Percentiles rank a stretch among this genome's conserved stretches.
These are phyloP conservation scores for Ceraceosorus guamensis DNA, from an alignment of 1,284 basidiomycete genomes.

Conservation along the genomic window DNA sequence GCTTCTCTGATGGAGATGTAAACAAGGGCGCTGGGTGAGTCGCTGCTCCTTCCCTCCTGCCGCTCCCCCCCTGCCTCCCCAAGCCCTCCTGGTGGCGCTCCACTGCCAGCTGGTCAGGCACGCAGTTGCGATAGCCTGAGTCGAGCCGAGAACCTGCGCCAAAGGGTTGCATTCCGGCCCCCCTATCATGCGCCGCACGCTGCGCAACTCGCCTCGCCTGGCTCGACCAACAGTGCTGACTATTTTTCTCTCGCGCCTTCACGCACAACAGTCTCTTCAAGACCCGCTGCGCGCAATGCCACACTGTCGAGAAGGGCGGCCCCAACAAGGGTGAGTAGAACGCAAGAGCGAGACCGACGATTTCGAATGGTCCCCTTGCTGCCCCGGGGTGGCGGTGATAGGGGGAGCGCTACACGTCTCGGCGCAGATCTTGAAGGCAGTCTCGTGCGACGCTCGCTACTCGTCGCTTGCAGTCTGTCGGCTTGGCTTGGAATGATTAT, in stretches of 20 bases:
- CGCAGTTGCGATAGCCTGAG: too few relatives aligned
- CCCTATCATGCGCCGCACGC: too few relatives aligned
- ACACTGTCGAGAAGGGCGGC: constrained; percentile 77
- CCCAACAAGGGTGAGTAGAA: constrained; percentile 58
- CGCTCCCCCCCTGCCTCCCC: background rate
- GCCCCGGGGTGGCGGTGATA: background rate
- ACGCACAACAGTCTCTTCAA: constrained; percentile 41
- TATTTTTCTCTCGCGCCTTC: too few relatives aligned
- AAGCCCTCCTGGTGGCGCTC: background rate
- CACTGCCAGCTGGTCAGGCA: background rate
- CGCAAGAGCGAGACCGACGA: too few relatives aligned
- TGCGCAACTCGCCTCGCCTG: too few relatives aligned
- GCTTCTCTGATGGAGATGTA: constrained; percentile 34
- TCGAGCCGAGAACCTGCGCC: too few relatives aligned
- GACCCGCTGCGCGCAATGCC: constrained; percentile 96
- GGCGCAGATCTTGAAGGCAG: too few relatives aligned
- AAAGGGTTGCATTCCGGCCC: too few relatives aligned
- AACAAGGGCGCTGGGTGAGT: constrained; percentile 36
- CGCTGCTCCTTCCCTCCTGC: background rate
- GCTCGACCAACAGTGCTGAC: too few relatives aligned
- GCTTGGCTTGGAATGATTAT: too few relatives aligned
- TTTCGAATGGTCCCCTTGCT: background rate
- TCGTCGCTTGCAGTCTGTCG: background rate
- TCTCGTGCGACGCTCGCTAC: constrained; percentile 17
- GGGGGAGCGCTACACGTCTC: too few relatives aligned